Base-by-base conservation (phyloP, 495 filamentous ascomycete species). In the Jackrogersella minutella region DNA sequence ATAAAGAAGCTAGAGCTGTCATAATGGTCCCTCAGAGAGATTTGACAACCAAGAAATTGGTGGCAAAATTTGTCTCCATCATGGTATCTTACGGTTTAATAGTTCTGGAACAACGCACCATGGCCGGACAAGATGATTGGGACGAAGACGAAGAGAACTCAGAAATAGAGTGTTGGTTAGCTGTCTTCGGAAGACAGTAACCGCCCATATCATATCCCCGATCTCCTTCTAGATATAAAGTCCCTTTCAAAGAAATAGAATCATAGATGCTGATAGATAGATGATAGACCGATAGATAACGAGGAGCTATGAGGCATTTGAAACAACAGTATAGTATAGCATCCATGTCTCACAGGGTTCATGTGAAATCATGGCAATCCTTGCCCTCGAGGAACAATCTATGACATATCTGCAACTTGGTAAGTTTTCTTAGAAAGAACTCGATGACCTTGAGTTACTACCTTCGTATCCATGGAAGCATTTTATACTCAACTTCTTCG, bases 1-100 rank as follows among this genome's bases (percentile, higher is more conserved):
- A 66, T 22, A n/a, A 54, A 5, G 73, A 74, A 26, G 73, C 80
- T 1, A 73, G 81, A 21, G 74, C 68, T 2, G 59, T 84, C 16
- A 64, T 79, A 39, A 84, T 84, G 81, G 74, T 80, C 1, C 81
- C 81, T 1, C 72, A 74, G 37, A 64, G 81, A 54, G 81, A 84
- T 50, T 62, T 73, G 11, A 75, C 53, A 13, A 82, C 81, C 7
- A 73, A 73, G 54, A 62, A 53, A 7, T 64, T 84, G 4, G 47
- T 73, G 6, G 46, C n/a, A 1, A 41, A 54, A 5, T 71, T 83
- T 26, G 63, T 69, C 8, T 57, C 33, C 0, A 60, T 40, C 26
- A 71, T 82, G 71, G 56, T 50, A 2, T 31, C 54, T 6, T 73
- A 16, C 24, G 67, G 72, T 6, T 57, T 84, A 31, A 30, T 49